Base-by-base conservation (phyloP, 2,329 filamentous ascomycete species). In the Epichloe coenophiala region DNA sequence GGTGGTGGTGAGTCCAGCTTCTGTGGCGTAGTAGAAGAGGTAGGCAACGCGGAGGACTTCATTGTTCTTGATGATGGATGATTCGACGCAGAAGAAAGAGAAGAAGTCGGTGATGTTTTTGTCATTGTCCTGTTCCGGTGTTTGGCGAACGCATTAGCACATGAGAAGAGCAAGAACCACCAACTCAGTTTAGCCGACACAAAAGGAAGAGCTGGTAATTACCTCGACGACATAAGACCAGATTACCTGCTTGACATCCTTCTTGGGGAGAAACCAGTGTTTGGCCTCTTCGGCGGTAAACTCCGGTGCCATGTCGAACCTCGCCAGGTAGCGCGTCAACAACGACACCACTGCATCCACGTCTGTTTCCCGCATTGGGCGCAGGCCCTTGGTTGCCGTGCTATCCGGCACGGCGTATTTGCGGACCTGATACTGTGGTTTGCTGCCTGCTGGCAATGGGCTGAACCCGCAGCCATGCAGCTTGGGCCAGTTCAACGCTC, bases 51-150 rank as follows among this genome's bases (percentile, higher is more conserved):
- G 85, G 61, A 98, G 82, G 51, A 81, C 80, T 53, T 81, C 77
- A 70, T 95, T 72, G 62, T 88, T 81, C 58, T 84, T 83, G 60
- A 98, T 94, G 52, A 96, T 86, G 1, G 88, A 93, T 15, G 89
- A 95, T 65, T 95, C 89, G 36, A 98, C 83, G 63, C 82, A 83
- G 74, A 97, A 98, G 71, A 97, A 98, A 38, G 89, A 96, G 71
- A 96, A 85, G 71, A 95, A 96, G 68, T 98, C 93, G 38, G 88
- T 96, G 62, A 98, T 87, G 60, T 88, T 88, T 55, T 86, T 78
- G 48, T 83, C 81, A 45, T 80, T 67, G 53, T 76, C 69, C 73
- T 76, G 54, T 38, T 27, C 19, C 27, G 7, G 41, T 9, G 36
- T 35, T 13, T 38, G 36, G 36, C 15, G 3, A 15, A 23, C 5